phyloP scores from a whole-genome alignment of 148 eudicot genomes.

The Vaccinium corymbosum region DNA sequence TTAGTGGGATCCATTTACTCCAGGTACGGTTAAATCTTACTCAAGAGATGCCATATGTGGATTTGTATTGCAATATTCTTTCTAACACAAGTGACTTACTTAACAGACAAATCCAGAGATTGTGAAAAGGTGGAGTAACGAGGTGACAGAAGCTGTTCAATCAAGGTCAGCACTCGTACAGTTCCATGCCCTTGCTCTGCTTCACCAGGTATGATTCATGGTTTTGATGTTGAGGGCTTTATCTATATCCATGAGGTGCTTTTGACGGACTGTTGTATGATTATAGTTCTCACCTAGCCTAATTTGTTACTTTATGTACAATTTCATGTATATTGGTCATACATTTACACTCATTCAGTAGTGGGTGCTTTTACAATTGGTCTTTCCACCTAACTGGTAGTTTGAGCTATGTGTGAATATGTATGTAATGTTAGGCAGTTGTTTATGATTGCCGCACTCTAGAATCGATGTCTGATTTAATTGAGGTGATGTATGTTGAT shows the following conservation, averaged over 20 bases:
- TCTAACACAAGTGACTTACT: slow-evolving; percentile 12
- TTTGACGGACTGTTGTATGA: neutral
- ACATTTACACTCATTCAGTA: neutral
- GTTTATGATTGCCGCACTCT: neutral
- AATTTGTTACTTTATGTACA: neutral
- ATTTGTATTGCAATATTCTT: slow-evolving; percentile 5
- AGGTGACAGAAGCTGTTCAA: slow-evolving; percentile 96
- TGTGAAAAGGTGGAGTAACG: slow-evolving; percentile 97
- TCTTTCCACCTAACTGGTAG: slow-evolving; percentile 6
- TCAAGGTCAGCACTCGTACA: slow-evolving; percentile 97
- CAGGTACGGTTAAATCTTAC: slow-evolving; percentile 46
- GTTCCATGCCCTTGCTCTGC: slow-evolving; percentile 90
- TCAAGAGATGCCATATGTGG: neutral
- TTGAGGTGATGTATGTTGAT: neutral
- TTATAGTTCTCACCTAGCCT: neutral
- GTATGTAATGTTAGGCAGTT: neutral
- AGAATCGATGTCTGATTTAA: neutral
- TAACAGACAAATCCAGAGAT: slow-evolving; percentile 92
- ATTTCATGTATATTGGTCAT: neutral
- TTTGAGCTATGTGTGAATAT: slow-evolving; percentile 4
- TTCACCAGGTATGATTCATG: slow-evolving; percentile 68
- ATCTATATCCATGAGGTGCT: neutral
- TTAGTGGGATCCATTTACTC: slow-evolving; percentile 89
- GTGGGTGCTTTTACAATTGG: neutral
- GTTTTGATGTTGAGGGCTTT: neutral